Evolutionary conservation across 306 rosid species (phyloP), one percentile per base, ranked within the genome.

Genomic region (Glycine soja): DNA sequence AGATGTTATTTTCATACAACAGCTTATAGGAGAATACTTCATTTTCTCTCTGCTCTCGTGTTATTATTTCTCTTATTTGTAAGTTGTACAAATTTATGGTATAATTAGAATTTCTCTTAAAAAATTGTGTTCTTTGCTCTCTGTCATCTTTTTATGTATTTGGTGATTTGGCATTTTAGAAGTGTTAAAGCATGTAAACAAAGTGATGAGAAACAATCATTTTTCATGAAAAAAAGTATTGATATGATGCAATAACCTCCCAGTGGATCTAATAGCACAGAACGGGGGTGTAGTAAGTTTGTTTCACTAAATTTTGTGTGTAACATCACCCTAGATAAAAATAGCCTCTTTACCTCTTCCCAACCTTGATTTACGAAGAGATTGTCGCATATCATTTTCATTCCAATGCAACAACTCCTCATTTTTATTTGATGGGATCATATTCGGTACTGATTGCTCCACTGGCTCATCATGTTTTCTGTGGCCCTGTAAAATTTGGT

Each of bases 281-380:
- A 59, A 47, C 47, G 52, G 46, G 47, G 54, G 11, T 12, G 67
- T 30, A 12, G 30, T 24, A 24, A 24, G 5, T 30, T 80, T 62
- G 58, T 63, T 18, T 62, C 18, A 51, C 62, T 58, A 58, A 79
- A 79, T 76, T 16, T 13, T 65, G 63, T 6, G 19, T 75, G 16
- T 48, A 24, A 38, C 36, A 14, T 76, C 46, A 34, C 9, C 65
- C 59, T 34, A 51, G 51, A 43, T 7, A 64, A 66, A 80, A 67
- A 34, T 8, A 58, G 52, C 43, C 70, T 57, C 32, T 62, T 10
- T 91, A 93, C 98, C 97, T 90, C 80, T 89, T 88, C 92, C 92
- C 24, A 92, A 84, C 15, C 98, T 92, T 73, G 99, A 90, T 79
- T 76, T 87, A 5, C 90, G 89, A 75, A 72, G 64, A 24, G 83